phyloP scores from a whole-genome alignment of 495 filamentous ascomycete genomes.

The Hypomontagnella submonticulosa region DNA sequence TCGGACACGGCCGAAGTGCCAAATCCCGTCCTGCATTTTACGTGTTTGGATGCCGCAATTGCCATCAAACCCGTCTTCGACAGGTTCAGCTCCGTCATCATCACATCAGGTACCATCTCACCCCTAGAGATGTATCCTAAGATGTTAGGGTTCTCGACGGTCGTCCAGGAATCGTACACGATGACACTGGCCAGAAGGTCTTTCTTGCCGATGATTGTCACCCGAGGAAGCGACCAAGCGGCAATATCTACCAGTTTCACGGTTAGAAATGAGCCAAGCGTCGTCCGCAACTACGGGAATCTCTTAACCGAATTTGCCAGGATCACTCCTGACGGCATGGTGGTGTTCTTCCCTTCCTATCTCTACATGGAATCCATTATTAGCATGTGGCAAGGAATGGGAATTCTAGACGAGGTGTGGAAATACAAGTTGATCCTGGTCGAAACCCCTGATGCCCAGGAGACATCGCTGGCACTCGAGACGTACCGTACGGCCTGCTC shows the following conservation, averaged over 20 bases:
- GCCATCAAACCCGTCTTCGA: conserved; percentile 99
- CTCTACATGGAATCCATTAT: conserved; percentile 99
- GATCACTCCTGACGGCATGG: conserved; percentile 95
- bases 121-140: conserved; percentile 99
- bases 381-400: conserved; percentile 98
- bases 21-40: conserved; percentile 95
- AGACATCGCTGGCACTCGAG: conserved; percentile 94
- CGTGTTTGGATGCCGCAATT: conserved; percentile 96
- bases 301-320: conserved; percentile 92
- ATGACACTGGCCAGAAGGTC: conserved; percentile 97
- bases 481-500: conserved; percentile 97
- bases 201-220: conserved; percentile 98
- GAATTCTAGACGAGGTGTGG: conserved; percentile 96
- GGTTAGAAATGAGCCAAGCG: conserved; percentile 91
- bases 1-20: conserved; percentile 95
- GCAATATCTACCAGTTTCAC: conserved; percentile 91
- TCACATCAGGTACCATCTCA: conserved; percentile 97
- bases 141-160: conserved; percentile 92
- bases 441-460: conserved; percentile 96
- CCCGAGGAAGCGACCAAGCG: conserved; percentile 91
- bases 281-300: conserved; percentile 94
- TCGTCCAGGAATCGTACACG: conserved; percentile 94
- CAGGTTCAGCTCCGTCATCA: conserved; percentile 96
- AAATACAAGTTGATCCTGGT: conserved; percentile 99
- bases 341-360: conserved; percentile 99